A percentile compares a stretch with the other conserved stretches of the same genome.
phyloP scores from a whole-genome alignment of 2,329 filamentous ascomycete genomes.

The Phaeosphaeria sp. region DNA sequence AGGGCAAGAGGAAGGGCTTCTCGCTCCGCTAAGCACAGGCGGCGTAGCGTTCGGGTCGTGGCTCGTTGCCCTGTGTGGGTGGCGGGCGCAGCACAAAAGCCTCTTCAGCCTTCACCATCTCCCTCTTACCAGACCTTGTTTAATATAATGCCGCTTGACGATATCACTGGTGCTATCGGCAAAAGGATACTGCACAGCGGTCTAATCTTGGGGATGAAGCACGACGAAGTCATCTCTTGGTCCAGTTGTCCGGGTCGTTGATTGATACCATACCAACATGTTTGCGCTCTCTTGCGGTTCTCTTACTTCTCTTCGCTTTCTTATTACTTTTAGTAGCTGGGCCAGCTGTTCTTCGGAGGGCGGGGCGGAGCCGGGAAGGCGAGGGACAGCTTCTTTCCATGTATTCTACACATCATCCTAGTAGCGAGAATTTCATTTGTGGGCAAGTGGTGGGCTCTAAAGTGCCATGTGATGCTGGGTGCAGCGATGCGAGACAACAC shows the following conservation, averaged over 20 bases:
- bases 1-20: conserved; percentile 99
- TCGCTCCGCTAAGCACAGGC: conserved; percentile 77
- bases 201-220: conserved; percentile 37
- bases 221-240: conserved; percentile 42
- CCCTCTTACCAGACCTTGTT: conserved; percentile 50
- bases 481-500: neutral
- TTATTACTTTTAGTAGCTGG: conserved; percentile 46
- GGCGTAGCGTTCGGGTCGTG: conserved; percentile 14
- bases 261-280: conserved; percentile 55
- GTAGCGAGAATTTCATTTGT: conserved; percentile 50
- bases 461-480: conserved; percentile 3
- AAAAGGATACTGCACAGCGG: conserved; percentile 46
- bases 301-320: conserved; percentile 41
- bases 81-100: conserved; percentile 39
- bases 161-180: conserved; percentile 50
- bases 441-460: conserved; percentile 9
- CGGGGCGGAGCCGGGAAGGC: conserved; percentile 40
- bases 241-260: conserved; percentile 50
- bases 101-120: conserved; percentile 42
- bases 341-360: conserved; percentile 41
- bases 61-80: conserved; percentile 15
- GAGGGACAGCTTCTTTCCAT: conserved; percentile 43
- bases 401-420: conserved; percentile 52
- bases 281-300: conserved; percentile 48
- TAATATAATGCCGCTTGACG: conserved; percentile 49